Evolutionary conservation across 2,329 filamentous ascomycete genomes (phyloP).

Genomic region (Neofusicoccum sp.): DNA sequence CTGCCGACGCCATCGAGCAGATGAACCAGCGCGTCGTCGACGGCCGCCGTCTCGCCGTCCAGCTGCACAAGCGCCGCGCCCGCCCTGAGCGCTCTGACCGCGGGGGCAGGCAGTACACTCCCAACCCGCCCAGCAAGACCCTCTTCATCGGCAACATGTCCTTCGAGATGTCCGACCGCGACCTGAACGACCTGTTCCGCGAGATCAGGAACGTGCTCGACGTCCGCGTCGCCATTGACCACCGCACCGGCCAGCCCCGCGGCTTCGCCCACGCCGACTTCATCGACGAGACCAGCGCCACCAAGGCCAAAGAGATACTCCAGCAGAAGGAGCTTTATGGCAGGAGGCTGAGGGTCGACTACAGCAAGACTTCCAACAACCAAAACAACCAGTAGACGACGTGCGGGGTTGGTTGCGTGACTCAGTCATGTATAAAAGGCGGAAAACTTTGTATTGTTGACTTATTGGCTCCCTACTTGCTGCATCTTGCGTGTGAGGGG

Average conservation of each 20-base stretch:
- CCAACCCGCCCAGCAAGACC: constrained; percentile 59
- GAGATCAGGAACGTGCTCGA: constrained; percentile 70
- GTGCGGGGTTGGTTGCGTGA: no score
- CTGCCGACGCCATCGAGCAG: constrained; percentile 58
- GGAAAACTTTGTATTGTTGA: no score
- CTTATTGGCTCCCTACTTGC: no score
- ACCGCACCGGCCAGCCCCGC: constrained; percentile 75
- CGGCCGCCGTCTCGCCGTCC: constrained; percentile 65
- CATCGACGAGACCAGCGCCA: constrained; percentile 66
- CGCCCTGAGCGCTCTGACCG: background rate
- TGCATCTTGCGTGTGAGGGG: no score
- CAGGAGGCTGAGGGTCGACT: constrained; percentile 68
- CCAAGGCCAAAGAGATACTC: constrained; percentile 61
- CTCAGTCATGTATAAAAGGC: no score
- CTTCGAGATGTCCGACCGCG: constrained; percentile 81
- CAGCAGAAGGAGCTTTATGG: constrained; percentile 63
- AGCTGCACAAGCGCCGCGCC: constrained; percentile 52
- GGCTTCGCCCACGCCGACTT: constrained; percentile 89
- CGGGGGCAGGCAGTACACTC: constrained; percentile 16
- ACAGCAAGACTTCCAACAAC: constrained; percentile 41
- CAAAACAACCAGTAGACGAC: no score
- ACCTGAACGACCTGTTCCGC: constrained; percentile 77
- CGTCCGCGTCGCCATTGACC: constrained; percentile 81
- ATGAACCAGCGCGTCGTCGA: constrained; percentile 64
- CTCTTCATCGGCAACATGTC: constrained; percentile 86